Conservation (phyloP, 2,329 filamentous ascomycete species). For the Pezicula radicicola region DNA sequence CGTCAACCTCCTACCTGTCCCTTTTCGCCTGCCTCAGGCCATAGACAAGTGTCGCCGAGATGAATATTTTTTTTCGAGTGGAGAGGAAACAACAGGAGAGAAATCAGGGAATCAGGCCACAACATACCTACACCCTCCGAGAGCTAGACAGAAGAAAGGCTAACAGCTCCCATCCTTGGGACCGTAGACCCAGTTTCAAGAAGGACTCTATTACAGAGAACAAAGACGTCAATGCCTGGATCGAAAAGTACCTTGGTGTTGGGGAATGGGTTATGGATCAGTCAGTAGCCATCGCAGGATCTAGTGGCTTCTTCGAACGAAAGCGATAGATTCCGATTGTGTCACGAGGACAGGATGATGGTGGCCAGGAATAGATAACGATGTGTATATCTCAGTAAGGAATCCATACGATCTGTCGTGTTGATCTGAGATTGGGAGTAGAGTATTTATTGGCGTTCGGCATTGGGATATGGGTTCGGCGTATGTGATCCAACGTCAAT, state of each 20-base stretch:
- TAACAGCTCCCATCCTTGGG: constrained; percentile 42
- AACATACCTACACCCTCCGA: constrained; percentile 21
- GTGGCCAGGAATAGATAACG: not conserved
- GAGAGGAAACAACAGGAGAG: not conserved
- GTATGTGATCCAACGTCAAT: too few relatives aligned
- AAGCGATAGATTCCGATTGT: constrained; percentile 54
- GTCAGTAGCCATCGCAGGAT: constrained; percentile 86
- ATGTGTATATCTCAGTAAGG: not conserved
- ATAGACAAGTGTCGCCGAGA: not conserved
- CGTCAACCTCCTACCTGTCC: constrained; percentile 39
- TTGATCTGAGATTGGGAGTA: not conserved
- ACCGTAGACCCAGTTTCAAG: constrained; percentile 73
- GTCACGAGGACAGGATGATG: not conserved
- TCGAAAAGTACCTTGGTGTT: constrained; percentile 89
- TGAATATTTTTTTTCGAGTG: not conserved
- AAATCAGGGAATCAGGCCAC: not conserved
- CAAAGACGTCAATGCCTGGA: constrained; percentile 81
- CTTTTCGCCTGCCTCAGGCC: not conserved
- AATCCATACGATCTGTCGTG: not conserved
- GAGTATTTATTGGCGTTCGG: not conserved
- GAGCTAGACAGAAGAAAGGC: constrained; percentile 21
- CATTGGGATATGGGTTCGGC: too few relatives aligned
- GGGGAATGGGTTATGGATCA: constrained; percentile 99
- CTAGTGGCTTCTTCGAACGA: constrained; percentile 88
- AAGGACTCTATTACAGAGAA: constrained; percentile 81